Conservation (phyloP, 495 filamentous ascomycete genomes). For the Lasiosphaeria hispida region DNA sequence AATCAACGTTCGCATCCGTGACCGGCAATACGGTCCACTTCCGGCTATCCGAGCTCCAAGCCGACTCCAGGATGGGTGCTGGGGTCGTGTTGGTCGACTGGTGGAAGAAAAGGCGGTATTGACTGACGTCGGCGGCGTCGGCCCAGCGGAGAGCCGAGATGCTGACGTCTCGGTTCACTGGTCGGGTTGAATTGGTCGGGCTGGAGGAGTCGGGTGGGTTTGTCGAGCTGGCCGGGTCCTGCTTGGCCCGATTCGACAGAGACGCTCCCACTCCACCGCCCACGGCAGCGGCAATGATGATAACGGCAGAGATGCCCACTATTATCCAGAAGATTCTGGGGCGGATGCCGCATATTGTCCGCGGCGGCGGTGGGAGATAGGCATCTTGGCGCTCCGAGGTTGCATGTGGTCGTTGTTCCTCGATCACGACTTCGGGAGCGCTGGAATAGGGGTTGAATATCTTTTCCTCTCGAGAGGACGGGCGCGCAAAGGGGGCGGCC, state of each 20-base stretch:
- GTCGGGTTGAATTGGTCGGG: background rate
- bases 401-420: background rate
- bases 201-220: background rate
- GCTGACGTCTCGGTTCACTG: background rate
- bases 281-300: slow-evolving; percentile 10
- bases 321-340: slow-evolving; percentile 13
- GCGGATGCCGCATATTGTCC: slow-evolving; percentile 13
- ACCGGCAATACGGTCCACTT: slow-evolving; percentile 8
- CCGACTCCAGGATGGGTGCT: slow-evolving; percentile 5
- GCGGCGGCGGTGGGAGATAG: background rate
- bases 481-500: background rate
- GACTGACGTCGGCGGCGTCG: background rate
- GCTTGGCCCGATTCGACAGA: background rate
- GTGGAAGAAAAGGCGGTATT: slow-evolving; percentile 7
- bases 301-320: background rate
- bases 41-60: slow-evolving; percentile 10
- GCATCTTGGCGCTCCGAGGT: background rate
- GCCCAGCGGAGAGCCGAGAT: slow-evolving; percentile 10
- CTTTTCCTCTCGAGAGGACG: background rate
- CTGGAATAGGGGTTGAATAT: background rate
- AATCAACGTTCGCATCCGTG: background rate
- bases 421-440: slow-evolving; percentile 1
- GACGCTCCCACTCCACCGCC: slow-evolving; percentile 11
- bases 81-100: slow-evolving; percentile 3
- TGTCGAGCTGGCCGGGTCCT: background rate